phyloP scores from a whole-genome alignment of 768 basidiomycete genomes.

The Tremella fuciformis region DNA sequence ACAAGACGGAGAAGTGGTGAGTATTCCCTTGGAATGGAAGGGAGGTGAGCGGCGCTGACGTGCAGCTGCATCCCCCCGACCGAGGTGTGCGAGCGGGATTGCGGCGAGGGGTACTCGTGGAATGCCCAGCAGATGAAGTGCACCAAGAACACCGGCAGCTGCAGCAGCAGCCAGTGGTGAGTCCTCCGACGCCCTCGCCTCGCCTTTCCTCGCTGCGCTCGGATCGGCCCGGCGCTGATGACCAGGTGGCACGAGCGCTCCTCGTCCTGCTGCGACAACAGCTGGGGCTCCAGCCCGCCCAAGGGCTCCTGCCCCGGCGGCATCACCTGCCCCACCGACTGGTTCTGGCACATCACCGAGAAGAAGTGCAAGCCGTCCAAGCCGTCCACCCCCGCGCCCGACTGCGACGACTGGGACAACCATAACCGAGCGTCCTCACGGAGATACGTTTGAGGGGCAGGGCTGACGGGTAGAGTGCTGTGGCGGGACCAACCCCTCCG shows the following conservation, averaged over 20 bases:
- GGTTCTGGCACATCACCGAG: slow-evolving; percentile 34
- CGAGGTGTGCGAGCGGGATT: slow-evolving; percentile 29
- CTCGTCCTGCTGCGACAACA: slow-evolving; percentile 27
- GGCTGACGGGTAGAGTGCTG: slow-evolving; percentile 20
- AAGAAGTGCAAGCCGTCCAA: slow-evolving; percentile 28
- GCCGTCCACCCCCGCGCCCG: slow-evolving; percentile 33
- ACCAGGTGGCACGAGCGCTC: slow-evolving; percentile 38
- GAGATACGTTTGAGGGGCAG: background rate
- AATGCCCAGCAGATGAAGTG: slow-evolving; percentile 24
- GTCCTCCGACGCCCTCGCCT: slow-evolving; percentile 12
- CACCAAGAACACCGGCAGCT: slow-evolving; percentile 8
- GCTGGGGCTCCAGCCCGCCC: slow-evolving; percentile 8
- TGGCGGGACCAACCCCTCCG: slow-evolving; percentile 15
- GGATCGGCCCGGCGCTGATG: slow-evolving; percentile 8
- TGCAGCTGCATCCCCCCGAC: slow-evolving; percentile 14
- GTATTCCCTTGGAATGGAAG: background rate
- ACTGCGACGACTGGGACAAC: slow-evolving; percentile 41
- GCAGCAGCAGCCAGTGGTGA: slow-evolving; percentile 25
- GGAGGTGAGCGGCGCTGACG: background rate
- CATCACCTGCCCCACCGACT: slow-evolving; percentile 34
- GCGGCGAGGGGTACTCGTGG: slow-evolving; percentile 40
- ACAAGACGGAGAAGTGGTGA: slow-evolving; percentile 10
- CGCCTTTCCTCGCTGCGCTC: slow-evolving; percentile 1
- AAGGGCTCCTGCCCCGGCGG: slow-evolving; percentile 26
- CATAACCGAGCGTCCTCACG: slow-evolving; percentile 19